These are phyloP conservation scores for Pseudocercospora cruenta DNA, from an alignment of 2,329 filamentous ascomycete genomes.

Conservation along the genomic window DNA sequence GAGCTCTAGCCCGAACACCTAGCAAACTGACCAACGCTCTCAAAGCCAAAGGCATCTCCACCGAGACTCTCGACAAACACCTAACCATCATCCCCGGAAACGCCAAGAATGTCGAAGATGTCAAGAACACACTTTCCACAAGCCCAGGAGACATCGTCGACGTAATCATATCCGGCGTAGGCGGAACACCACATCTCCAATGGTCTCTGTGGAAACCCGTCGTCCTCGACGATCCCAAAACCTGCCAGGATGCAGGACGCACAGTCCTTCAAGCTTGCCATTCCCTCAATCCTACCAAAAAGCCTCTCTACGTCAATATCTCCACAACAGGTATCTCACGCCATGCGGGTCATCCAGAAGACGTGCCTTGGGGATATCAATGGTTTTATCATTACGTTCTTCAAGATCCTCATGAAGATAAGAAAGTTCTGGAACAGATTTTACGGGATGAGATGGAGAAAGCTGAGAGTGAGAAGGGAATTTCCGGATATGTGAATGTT, in stretches of 20 bases:
- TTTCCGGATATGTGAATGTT: constrained; percentile 41
- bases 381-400: constrained; percentile 44
- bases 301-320: constrained; percentile 40
- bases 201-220: constrained; percentile 35
- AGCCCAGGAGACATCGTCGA: constrained; percentile 41
- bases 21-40: constrained; percentile 54
- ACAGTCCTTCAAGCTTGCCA: constrained; percentile 39
- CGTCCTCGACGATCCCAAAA: constrained; percentile 38
- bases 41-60: constrained; percentile 44
- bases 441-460: constrained; percentile 34
- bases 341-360: constrained; percentile 31
- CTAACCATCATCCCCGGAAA: constrained; percentile 56
- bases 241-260: constrained; percentile 41
- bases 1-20: constrained; percentile 55
- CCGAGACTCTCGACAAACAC: constrained; percentile 40
- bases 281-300: constrained; percentile 10
- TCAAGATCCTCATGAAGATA: constrained; percentile 45
- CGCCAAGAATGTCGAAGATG: constrained; percentile 46
- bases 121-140: constrained; percentile 44
- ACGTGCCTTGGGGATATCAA: constrained; percentile 41
- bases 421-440: constrained; percentile 41
- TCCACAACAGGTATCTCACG: constrained; percentile 45
- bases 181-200: constrained; percentile 39
- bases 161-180: constrained; percentile 54
- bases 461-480: constrained; percentile 24